Conservation (phyloP, 371 early-diverging fungal species). For the Batkoa obscura region DNA sequence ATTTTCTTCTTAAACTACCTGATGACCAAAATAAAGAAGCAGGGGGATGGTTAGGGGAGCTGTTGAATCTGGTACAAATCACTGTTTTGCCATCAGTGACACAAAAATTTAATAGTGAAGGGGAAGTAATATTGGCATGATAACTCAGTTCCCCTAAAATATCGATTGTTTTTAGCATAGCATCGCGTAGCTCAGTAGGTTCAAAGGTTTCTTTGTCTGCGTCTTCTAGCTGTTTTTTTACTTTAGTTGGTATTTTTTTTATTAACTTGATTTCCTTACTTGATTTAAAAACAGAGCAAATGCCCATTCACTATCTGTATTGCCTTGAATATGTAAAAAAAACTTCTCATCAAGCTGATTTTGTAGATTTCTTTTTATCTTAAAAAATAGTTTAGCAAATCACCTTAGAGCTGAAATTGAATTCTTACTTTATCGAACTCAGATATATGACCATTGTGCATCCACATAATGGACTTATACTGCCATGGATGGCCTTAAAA, state of each 20-base stretch:
- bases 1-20: conserved; percentile 18
- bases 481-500: conserved; percentile 40
- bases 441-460: conserved; percentile 70
- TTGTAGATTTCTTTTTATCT: conserved; percentile 54
- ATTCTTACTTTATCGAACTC: conserved; percentile 36
- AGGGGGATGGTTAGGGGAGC: conserved; percentile 32
- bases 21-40: conserved; percentile 70
- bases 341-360: conserved; percentile 42
- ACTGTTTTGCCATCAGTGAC: conserved; percentile 65
- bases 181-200: conserved; percentile 34
- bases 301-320: conserved; percentile 71
- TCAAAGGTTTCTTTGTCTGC: conserved; percentile 25
- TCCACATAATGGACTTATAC: conserved; percentile 65
- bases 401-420: neutral
- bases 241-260: neutral
- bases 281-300: conserved; percentile 71
- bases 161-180: conserved; percentile 54
- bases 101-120: conserved; percentile 53
- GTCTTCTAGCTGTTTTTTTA: conserved; percentile 25
- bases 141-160: conserved; percentile 18
- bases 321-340: conserved; percentile 52
- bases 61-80: conserved; percentile 63
- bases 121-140: conserved; percentile 28
- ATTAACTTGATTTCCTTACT: conserved; percentile 12
- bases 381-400: neutral